Conservation (phyloP, 176 grass and related monocot species). For the Metroxylon sagu region DNA sequence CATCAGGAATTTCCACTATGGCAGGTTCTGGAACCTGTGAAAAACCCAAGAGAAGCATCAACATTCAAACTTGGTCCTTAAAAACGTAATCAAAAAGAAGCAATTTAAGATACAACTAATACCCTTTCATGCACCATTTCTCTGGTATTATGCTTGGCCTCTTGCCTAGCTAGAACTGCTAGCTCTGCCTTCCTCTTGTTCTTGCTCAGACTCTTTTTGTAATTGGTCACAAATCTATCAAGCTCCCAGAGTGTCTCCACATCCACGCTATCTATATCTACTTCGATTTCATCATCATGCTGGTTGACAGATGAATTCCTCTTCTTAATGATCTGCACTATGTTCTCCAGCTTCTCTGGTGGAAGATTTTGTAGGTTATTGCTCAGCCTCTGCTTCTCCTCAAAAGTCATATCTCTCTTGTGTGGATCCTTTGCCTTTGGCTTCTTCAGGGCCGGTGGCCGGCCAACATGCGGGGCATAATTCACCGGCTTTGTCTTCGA, state of each 20-base stretch:
- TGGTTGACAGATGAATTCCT: conserved; percentile 80
- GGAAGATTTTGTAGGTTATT: conserved; percentile 11
- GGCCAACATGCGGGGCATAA: conserved; percentile 5
- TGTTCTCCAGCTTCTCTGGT: conserved; percentile 63
- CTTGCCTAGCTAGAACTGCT: conserved; percentile 59
- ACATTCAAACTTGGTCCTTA: not conserved
- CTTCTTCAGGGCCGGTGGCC: conserved; percentile 72
- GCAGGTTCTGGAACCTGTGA: conserved; percentile 40
- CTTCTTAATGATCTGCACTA: conserved; percentile 90
- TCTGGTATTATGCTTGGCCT: conserved; percentile 31
- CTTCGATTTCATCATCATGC: conserved; percentile 96
- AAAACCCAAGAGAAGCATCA: not conserved
- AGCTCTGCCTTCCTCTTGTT: conserved; percentile 89
- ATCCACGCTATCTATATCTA: conserved; percentile 99
- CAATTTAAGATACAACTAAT: conserved; percentile 6
- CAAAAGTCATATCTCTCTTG: conserved; percentile 97
- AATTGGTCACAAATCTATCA: conserved; percentile 92
- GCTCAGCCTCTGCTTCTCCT: conserved; percentile 22
- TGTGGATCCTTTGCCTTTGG: conserved; percentile 88
- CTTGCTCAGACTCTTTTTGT: conserved; percentile 94
- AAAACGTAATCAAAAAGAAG: not conserved
- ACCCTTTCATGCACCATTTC: conserved; percentile 44
- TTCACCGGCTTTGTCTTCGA: conserved; percentile 35
- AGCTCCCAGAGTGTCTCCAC: conserved; percentile 95
- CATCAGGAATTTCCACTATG: conserved; percentile 32